Evolutionary conservation across 805 yeast species (phyloP).

Genomic region (Wickerhamiella dianesei): DNA sequence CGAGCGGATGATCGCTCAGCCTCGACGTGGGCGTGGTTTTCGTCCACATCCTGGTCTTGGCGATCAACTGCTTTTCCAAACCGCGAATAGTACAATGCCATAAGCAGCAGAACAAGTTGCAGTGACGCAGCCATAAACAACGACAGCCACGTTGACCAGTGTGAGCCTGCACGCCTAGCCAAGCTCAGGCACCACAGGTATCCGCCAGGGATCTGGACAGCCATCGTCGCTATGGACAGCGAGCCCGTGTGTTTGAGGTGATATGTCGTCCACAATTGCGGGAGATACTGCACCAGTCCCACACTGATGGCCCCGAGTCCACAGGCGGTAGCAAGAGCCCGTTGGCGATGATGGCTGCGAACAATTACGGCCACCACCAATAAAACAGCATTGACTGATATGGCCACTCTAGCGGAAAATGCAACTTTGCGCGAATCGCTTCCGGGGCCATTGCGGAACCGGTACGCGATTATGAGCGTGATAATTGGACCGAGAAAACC

Average conservation of each 20-base stretch:
- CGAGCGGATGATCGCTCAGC: too few relatives aligned
- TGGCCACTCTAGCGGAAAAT: neutral
- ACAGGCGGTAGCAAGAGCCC: slow-evolving; percentile 24
- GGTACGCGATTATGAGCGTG: slow-evolving; percentile 20
- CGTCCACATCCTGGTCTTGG: too few relatives aligned
- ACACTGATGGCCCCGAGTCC: slow-evolving; percentile 54
- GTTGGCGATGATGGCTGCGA: neutral
- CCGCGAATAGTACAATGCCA: slow-evolving; percentile 42
- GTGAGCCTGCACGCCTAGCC: slow-evolving; percentile 56
- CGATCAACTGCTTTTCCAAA: too few relatives aligned
- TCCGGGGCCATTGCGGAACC: slow-evolving; percentile 14
- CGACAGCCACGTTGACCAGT: slow-evolving; percentile 82
- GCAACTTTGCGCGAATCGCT: neutral
- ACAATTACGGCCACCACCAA: slow-evolving; percentile 9
- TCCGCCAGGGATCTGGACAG: slow-evolving; percentile 84
- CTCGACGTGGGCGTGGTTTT: too few relatives aligned
- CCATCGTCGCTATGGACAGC: slow-evolving; percentile 66
- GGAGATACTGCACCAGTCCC: slow-evolving; percentile 61
- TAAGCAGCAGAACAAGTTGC: slow-evolving; percentile 45
- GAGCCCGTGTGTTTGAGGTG: slow-evolving; percentile 64
- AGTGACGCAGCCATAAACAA: slow-evolving; percentile 56
- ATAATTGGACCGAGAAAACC: slow-evolving; percentile 17
- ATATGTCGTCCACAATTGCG: slow-evolving; percentile 64
- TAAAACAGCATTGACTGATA: slow-evolving; percentile 9
- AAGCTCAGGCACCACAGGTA: slow-evolving; percentile 63